A percentile compares a stretch with the other conserved stretches of the same genome.
Evolutionary conservation across 495 filamentous ascomycete species (phyloP).

Genomic region (Oleoguttula mirabilis): DNA sequence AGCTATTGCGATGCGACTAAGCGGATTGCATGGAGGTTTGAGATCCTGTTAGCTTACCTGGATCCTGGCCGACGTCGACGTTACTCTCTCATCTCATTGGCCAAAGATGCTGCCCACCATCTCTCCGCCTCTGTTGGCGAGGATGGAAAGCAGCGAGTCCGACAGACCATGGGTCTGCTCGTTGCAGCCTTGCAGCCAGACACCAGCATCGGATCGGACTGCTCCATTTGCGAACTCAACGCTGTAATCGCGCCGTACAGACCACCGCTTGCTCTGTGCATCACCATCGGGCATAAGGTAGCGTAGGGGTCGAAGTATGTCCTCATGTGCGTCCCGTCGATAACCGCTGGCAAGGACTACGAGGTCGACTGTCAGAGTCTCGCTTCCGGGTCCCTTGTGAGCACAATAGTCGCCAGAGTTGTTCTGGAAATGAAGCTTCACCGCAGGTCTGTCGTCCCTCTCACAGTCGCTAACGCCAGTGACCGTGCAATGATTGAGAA

Average conservation of each 20-base stretch:
- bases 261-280: conserved; percentile 26
- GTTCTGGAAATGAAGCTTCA: conserved; percentile 13
- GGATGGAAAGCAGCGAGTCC: conserved; percentile 66
- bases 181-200: conserved; percentile 93
- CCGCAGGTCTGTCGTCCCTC: conserved; percentile 4
- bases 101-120: conserved; percentile 68
- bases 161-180: conserved; percentile 85
- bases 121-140: conserved; percentile 64
- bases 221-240: conserved; percentile 53
- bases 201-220: conserved; percentile 51
- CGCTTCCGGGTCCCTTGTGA: conserved; percentile 29
- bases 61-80: no score
- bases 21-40: no score
- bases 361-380: conserved; percentile 60
- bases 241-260: conserved; percentile 56
- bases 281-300: conserved; percentile 46
- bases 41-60: no score
- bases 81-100: no score
- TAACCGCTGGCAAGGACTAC: conserved; percentile 87
- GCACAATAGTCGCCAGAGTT: conserved; percentile 20
- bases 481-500: conserved; percentile 55
- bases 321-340: conserved; percentile 60
- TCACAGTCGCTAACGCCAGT: conserved; percentile 42
- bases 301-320: conserved; percentile 54
- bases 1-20: no score